Evolutionary conservation across 495 filamentous ascomycete genomes (phyloP), one percentile per base, ranked within the genome.

Genomic region (Gamarada debralockiae): DNA sequence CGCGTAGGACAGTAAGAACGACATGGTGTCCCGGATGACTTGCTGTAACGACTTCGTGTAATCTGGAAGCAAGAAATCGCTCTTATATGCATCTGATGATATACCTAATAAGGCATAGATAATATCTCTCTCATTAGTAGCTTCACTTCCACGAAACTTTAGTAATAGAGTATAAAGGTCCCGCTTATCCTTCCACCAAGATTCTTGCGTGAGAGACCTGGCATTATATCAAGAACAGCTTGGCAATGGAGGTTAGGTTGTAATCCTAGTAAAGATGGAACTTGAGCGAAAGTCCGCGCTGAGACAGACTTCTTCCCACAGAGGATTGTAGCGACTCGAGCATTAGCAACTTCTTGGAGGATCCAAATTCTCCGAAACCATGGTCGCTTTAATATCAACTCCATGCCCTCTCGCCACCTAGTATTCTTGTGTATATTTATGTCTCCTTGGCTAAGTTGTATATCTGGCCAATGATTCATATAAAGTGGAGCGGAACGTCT

Each of bases 61-160:
- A 33, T 65, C 48, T 31, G 60, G 50, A 25, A 17, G 18, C 13
- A 65, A 34, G 13, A 20, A 3, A 27, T 59, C 49, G 24, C 22
- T 39, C 23, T 15, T 52, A 39, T 46, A 58, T 55, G 4, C 44
- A 47, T 65, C 64, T 24, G 57, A 54, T 20, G 64, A 58, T 23
- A 72, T 65, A 2, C 63, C 62, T 0, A 72, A 57, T 20, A 72
- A 33, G 5, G 69, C 69, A 48, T 70, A 72, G 0, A 72, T 59
- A 0, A 48, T 62, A 48, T 72, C 70, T 6, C 65, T 62, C 0
- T 34, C 18, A n/a, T 67, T 51, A 1, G n/a, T 56, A 0, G 70
- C 68, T 53, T 67, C 20, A 47, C 66, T 65, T n/a, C 21, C 15
- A 3, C 47, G 4, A 46, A 71, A 71, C 10, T 61, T 66, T 6